Percentiles rank a stretch among this genome's conserved stretches.
These are phyloP conservation scores for Talaromyces sp. DNA, from an alignment of 2,329 filamentous ascomycete genomes.

Conservation along the genomic window DNA sequence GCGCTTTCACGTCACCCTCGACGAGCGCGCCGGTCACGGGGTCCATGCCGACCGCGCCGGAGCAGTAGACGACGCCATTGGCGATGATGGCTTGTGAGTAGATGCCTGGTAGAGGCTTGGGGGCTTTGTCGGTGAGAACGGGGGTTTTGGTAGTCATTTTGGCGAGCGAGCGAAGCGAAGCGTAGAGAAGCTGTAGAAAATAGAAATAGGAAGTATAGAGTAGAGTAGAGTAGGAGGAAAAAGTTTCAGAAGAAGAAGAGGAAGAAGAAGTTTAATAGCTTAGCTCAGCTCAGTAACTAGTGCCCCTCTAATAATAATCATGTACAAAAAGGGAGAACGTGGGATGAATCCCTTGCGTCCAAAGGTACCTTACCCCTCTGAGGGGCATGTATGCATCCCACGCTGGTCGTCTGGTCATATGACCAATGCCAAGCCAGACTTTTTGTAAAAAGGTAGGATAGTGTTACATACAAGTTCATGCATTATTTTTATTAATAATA, in stretches of 20 bases:
- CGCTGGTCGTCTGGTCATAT: background rate
- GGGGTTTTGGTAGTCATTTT: slow-evolving; percentile 35
- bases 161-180: background rate
- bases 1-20: slow-evolving; percentile 53
- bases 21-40: slow-evolving; percentile 51
- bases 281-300: background rate
- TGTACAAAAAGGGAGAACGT: background rate
- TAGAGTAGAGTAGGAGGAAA: background rate
- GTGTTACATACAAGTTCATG: too few species aligned
- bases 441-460: too few species aligned
- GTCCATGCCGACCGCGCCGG: slow-evolving; percentile 58
- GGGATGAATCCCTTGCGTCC: background rate
- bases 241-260: background rate
- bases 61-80: slow-evolving; percentile 68
- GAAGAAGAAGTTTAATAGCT: background rate
- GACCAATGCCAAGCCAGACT: background rate
- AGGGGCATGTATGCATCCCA: background rate
- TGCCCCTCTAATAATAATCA: background rate
- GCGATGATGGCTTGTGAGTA: slow-evolving; percentile 59
- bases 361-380: background rate
- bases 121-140: slow-evolving; percentile 47
- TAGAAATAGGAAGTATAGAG: background rate
- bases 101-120: slow-evolving; percentile 49
- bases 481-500: too few species aligned
- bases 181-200: background rate